Percentiles rank a stretch among this genome's conserved stretches.
phyloP scores from a whole-genome alignment of 108 stramenopile species.

The Conticribra guillardii region DNA sequence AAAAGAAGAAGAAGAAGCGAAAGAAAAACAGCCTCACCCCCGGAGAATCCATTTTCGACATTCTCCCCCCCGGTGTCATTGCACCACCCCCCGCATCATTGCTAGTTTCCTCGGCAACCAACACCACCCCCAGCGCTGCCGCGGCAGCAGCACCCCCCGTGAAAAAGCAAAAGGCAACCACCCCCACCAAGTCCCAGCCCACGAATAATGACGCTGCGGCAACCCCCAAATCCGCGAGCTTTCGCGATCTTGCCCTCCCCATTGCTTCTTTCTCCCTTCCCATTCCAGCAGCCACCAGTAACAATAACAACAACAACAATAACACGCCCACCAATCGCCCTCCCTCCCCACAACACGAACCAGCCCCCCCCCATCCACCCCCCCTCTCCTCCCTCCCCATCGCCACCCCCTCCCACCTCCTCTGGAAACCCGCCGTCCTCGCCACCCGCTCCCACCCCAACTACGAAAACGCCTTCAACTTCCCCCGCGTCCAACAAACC shows the following conservation, averaged over 20 bases:
- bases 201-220: constrained; percentile 17
- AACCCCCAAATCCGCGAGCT: constrained; percentile 26
- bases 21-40: constrained; percentile 39
- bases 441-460: constrained; percentile 60
- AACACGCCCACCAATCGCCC: constrained; percentile 17
- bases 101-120: no score
- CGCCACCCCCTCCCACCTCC: constrained; percentile 61
- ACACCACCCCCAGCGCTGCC: no score
- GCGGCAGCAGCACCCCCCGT: constrained; percentile 6
- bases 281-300: constrained; percentile 5
- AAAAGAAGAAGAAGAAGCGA: constrained; percentile 50
- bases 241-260: constrained; percentile 69
- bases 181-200: constrained; percentile 14
- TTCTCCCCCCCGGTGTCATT: no score
- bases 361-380: constrained; percentile 18
- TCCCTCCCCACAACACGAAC: constrained; percentile 28
- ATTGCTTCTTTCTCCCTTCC: constrained; percentile 77
- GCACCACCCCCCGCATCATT: no score
- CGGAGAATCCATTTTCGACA: no score
- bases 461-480: constrained; percentile 60
- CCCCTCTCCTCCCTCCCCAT: constrained; percentile 53
- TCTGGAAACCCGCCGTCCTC: constrained; percentile 69
- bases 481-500: constrained; percentile 52
- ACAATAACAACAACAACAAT: constrained; percentile 11
- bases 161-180: constrained; percentile 34